Conservation (phyloP, 257 asterid genomes). For the Solanum chiquidenum region DNA sequence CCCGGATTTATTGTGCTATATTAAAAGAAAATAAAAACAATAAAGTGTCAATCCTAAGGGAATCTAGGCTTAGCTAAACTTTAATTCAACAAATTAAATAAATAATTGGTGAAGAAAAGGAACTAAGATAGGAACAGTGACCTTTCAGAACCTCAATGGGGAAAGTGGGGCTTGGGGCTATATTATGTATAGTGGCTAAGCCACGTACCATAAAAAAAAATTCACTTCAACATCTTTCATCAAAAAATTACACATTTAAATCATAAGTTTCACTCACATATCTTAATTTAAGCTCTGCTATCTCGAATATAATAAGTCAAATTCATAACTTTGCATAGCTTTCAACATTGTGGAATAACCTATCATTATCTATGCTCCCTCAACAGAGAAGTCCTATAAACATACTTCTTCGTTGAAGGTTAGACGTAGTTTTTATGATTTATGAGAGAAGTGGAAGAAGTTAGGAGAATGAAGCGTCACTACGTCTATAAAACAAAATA, state of each 20-base stretch:
- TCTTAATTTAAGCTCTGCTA: neutral
- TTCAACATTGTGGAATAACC: neutral
- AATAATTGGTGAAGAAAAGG: neutral
- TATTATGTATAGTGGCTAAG: neutral
- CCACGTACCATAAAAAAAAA: neutral
- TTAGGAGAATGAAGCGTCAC: neutral
- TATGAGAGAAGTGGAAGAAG: neutral
- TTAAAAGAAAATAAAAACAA: neutral
- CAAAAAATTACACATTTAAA: neutral
- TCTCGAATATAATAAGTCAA: neutral
- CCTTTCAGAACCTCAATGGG: neutral
- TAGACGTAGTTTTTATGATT: neutral
- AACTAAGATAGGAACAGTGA: neutral
- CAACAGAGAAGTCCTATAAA: neutral
- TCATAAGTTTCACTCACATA: neutral
- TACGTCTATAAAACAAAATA: neutral
- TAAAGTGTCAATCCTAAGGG: neutral
- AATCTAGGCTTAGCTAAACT: neutral
- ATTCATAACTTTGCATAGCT: neutral
- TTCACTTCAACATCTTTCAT: rapidly evolving
- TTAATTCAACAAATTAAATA: neutral
- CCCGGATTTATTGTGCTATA: rapidly evolving
- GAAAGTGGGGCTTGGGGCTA: neutral
- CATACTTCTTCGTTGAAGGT: neutral
- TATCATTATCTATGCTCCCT: neutral